Conservation (phyloP, 2,329 filamentous ascomycete species). For the Penicillium palitans region DNA sequence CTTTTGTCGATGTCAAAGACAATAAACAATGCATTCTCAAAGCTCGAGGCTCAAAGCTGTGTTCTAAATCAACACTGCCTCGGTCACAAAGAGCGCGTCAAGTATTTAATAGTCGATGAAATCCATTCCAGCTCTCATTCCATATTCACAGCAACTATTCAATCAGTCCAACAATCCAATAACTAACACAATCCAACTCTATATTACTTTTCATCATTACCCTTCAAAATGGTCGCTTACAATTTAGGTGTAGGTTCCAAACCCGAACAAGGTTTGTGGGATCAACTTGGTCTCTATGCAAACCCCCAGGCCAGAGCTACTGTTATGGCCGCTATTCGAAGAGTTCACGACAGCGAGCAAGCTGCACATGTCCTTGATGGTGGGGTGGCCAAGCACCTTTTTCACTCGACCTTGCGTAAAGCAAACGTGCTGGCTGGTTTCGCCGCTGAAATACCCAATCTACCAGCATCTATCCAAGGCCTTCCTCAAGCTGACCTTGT, state of each 20-base stretch:
- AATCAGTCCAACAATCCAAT: not conserved
- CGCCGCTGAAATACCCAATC: not conserved
- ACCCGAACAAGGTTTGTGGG: not conserved
- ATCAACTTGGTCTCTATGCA: not conserved
- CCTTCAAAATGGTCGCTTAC: not conserved
- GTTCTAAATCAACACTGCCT: not conserved
- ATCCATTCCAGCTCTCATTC: not conserved
- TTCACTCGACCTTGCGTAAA: not conserved
- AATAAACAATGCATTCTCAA: not conserved
- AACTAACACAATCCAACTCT: not conserved
- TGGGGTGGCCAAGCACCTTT: not conserved
- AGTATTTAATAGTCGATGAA: not conserved
- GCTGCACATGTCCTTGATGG: rapidly evolving
- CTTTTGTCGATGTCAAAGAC: not conserved
- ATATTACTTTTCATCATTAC: not conserved
- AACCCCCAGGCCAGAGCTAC: not conserved
- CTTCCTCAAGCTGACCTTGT: not conserved
- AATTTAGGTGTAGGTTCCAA: rapidly evolving
- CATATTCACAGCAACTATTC: not conserved
- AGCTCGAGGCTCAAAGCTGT: not conserved
- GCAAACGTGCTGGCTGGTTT: not conserved
- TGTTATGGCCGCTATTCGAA: not conserved
- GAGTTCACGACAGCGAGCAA: not conserved
- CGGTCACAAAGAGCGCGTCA: not conserved
- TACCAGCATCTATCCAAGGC: not conserved